These are phyloP conservation scores for Tanozyma kutaoensis DNA, from an alignment of 805 yeast species.

Conservation along the genomic window DNA sequence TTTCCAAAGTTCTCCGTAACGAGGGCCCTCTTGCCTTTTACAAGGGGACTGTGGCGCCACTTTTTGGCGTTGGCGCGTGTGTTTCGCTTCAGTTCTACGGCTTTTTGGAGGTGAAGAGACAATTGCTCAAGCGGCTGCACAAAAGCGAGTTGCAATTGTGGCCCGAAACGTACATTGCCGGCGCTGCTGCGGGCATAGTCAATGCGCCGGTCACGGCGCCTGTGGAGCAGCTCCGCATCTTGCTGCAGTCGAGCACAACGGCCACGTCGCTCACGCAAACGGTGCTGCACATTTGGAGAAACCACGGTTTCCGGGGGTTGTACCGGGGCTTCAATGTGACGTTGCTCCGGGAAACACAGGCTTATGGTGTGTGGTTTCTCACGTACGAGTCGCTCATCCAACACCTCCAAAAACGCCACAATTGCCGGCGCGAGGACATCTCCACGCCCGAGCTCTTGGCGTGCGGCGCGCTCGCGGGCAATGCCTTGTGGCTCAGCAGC, in stretches of 20 bases:
- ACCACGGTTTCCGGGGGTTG: slow-evolving; percentile 36
- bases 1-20: slow-evolving; percentile 21
- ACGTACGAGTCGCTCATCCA: slow-evolving; percentile 46
- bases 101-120: slow-evolving; percentile 56
- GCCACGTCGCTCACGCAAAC: slow-evolving; percentile 14
- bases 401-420: slow-evolving; percentile 18
- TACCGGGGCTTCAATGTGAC: slow-evolving; percentile 46
- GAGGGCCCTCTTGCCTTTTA: slow-evolving; percentile 31
- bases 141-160: slow-evolving; percentile 22
- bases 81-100: slow-evolving; percentile 62
- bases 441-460: slow-evolving; percentile 41
- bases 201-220: slow-evolving; percentile 52
- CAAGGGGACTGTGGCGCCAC: slow-evolving; percentile 31
- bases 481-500: slow-evolving; percentile 46
- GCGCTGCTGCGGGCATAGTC: slow-evolving; percentile 56
- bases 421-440: slow-evolving; percentile 31
- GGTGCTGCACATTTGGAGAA: slow-evolving; percentile 25
- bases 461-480: slow-evolving; percentile 58
- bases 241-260: slow-evolving; percentile 37
- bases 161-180: slow-evolving; percentile 48
- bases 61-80: slow-evolving; percentile 38
- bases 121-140: slow-evolving; percentile 18
- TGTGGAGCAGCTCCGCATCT: slow-evolving; percentile 52
- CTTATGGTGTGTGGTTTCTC: slow-evolving; percentile 65
- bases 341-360: slow-evolving; percentile 47